These are phyloP conservation scores for Escallonia herrerae DNA, from an alignment of 129 eudicot genomes.

Conservation along the genomic window DNA sequence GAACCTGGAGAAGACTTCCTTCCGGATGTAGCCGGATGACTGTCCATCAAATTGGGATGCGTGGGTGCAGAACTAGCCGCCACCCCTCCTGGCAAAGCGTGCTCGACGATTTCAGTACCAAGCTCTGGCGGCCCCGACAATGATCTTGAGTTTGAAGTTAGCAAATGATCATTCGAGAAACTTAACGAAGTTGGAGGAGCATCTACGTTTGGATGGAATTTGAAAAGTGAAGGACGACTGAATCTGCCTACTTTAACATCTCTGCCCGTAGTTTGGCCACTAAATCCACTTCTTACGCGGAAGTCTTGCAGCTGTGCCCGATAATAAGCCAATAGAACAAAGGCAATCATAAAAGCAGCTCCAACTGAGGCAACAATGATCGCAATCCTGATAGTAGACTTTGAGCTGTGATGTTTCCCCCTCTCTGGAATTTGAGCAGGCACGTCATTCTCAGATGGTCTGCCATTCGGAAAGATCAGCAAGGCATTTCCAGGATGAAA, in stretches of 20 bases:
- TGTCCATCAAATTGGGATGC: constrained; percentile 41
- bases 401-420: constrained; percentile 34
- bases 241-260: constrained; percentile 62
- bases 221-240: constrained; percentile 47
- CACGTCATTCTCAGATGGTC: constrained; percentile 10
- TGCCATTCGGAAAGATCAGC: constrained; percentile 25
- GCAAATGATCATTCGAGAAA: constrained; percentile 78
- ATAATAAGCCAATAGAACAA: constrained; percentile 62
- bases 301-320: constrained; percentile 61
- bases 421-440: constrained; percentile 16
- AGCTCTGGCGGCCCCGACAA: constrained; percentile 69
- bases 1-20: constrained; percentile 80
- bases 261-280: constrained; percentile 44
- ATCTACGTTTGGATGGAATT: constrained; percentile 24
- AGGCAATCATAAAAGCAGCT: constrained; percentile 75
- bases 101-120: constrained; percentile 43
- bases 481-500: constrained; percentile 72
- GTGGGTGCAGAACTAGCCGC: constrained; percentile 26
- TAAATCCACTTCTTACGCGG: constrained; percentile 45
- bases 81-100: constrained; percentile 26
- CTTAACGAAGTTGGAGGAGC: constrained; percentile 59
- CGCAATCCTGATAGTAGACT: constrained; percentile 56
- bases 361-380: constrained; percentile 78
- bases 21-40: constrained; percentile 56
- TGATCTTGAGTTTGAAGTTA: constrained; percentile 74